Percentiles rank a stretch among this genome's conserved stretches.
Evolutionary conservation across 2,329 filamentous ascomycete species (phyloP).

Genomic region (Aureobasidium melanogenum): DNA sequence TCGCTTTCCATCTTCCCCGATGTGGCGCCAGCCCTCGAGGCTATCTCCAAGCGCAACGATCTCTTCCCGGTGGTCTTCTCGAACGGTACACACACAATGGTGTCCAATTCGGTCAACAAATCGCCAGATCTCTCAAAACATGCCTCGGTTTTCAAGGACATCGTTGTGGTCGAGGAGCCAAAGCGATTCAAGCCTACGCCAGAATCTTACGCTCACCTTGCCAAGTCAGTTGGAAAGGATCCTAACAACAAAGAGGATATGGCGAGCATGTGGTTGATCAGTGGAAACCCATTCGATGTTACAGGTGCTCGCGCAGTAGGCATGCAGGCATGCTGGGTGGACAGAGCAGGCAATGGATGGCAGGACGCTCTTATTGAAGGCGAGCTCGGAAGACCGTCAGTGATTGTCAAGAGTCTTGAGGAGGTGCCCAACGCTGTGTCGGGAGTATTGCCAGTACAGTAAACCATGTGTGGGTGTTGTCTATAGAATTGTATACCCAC

Average conservation of each 20-base stretch:
- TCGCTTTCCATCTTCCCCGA: conserved; percentile 57
- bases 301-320: conserved; percentile 55
- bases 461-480: not conserved
- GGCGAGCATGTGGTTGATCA: conserved; percentile 57
- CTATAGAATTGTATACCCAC: not conserved
- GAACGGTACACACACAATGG: conserved; percentile 59
- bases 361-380: conserved; percentile 49
- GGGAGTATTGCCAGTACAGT: not conserved
- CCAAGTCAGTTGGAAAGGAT: conserved; percentile 40
- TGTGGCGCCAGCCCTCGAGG: conserved; percentile 44
- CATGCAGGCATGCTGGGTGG: conserved; percentile 58
- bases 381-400: conserved; percentile 39
- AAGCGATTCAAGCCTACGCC: conserved; percentile 57
- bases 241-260: conserved; percentile 29
- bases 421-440: conserved; percentile 41
- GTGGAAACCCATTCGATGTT: conserved; percentile 65
- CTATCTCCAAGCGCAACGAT: conserved; percentile 32
- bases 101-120: conserved; percentile 49
- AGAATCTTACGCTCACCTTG: conserved; percentile 53
- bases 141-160: conserved; percentile 40
- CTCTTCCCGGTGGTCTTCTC: conserved; percentile 57
- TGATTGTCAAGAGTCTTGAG: conserved; percentile 48
- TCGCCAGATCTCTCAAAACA: conserved; percentile 48
- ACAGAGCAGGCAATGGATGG: conserved; percentile 56
- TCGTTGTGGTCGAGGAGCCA: conserved; percentile 55